Evolutionary conservation across 164 flowering plant genomes (phyloP).

Genomic region (Vitis amurensis): DNA sequence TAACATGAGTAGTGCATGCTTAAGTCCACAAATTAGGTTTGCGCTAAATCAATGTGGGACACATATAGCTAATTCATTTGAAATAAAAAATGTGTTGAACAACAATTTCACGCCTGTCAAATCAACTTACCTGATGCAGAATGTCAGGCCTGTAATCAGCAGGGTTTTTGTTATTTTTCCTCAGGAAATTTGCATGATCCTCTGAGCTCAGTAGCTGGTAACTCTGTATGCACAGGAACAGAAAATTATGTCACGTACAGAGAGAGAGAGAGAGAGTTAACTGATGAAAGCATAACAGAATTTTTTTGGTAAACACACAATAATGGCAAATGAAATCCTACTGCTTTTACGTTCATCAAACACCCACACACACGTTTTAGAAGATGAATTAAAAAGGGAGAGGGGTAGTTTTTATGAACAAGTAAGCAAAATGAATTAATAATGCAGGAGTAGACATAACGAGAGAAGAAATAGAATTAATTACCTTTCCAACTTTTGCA

Average conservation of each 20-base stretch:
- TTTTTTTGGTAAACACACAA: background rate
- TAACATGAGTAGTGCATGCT: no score
- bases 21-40: no score
- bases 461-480: background rate
- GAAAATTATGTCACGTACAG: background rate
- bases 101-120: background rate
- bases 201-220: slow-evolving; percentile 78
- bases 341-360: no score
- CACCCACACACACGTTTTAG: no score
- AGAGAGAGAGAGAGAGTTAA: background rate
- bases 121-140: slow-evolving; percentile 65
- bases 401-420: background rate
- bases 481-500: slow-evolving; percentile 90
- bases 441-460: background rate
- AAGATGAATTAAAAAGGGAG: no score
- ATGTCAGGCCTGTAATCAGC: slow-evolving; percentile 90
- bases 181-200: slow-evolving; percentile 71
- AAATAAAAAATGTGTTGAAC: background rate
- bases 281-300: background rate
- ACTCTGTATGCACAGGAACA: slow-evolving; percentile 33
- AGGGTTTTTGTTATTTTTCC: slow-evolving; percentile 63
- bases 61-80: no score
- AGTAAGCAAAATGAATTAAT: background rate
- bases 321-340: no score
- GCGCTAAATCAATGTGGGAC: no score